Conservation (phyloP, 1,284 basidiomycete species). For the Malassezia dermatis region DNA sequence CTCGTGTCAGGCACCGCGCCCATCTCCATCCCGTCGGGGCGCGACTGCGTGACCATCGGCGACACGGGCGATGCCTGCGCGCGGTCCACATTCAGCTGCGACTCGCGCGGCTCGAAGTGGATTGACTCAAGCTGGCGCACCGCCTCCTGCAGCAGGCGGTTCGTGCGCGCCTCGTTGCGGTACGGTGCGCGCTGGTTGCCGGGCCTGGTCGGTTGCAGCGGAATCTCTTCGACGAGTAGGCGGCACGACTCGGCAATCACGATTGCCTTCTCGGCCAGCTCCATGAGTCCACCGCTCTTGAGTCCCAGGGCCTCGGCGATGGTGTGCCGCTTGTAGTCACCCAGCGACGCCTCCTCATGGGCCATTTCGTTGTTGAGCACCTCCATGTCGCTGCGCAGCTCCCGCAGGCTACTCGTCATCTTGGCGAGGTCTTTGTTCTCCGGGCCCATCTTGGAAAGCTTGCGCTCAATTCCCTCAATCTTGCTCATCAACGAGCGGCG, state of each 20-base stretch:
- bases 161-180: slow-evolving; percentile 21
- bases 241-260: slow-evolving; percentile 74
- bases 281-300: slow-evolving; percentile 77
- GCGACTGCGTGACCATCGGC: neutral
- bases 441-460: slow-evolving; percentile 76
- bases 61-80: slow-evolving; percentile 8
- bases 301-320: slow-evolving; percentile 65
- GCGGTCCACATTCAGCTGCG: neutral
- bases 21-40: neutral
- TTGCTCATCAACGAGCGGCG: slow-evolving; percentile 61
- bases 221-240: slow-evolving; percentile 68
- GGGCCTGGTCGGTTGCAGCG: slow-evolving; percentile 66
- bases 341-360: slow-evolving; percentile 67
- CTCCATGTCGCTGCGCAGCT: slow-evolving; percentile 64
- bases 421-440: slow-evolving; percentile 70
- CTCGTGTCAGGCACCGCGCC: neutral
- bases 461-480: slow-evolving; percentile 78
- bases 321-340: slow-evolving; percentile 71
- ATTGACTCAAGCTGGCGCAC: slow-evolving; percentile 16
- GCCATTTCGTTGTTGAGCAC: slow-evolving; percentile 71
- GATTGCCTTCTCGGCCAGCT: slow-evolving; percentile 77
- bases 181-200: slow-evolving; percentile 69
- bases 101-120: slow-evolving; percentile 15
- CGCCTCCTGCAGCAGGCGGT: slow-evolving; percentile 16
- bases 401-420: slow-evolving; percentile 67